Evolutionary conservation across 148 eudicot genomes (phyloP), one percentile per base, ranked within the genome.

Genomic region (Silene latifolia): DNA sequence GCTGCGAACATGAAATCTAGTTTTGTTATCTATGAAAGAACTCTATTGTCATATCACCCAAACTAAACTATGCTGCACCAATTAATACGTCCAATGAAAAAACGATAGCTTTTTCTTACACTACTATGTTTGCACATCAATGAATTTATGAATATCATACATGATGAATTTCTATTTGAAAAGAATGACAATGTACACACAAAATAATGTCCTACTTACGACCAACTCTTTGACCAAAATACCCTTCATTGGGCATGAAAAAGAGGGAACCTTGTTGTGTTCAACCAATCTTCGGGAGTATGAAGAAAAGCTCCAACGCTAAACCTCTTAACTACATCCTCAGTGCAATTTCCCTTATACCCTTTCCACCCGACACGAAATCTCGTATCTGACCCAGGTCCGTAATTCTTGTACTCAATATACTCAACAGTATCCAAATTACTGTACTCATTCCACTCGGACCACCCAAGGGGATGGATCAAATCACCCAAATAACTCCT

Each of bases 381-480:
- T 21, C 78, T 83, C 2, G 89, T 89, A 72, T 82, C 81, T 18
- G 93, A 81, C 1, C 96, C 93, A 4, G 96, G 96, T 25, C 96
- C 96, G 5, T 62, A 84, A 64, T 89, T 91, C 86, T 62, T 71
- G 74, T 74, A 87, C 83, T 88, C 96, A 1, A 87, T 63, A 66
- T 89, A 91, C 67, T 91, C 93, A 2, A 89, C 82, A 0, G 91
- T 91, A n/a, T 89, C 86, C 63, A 85, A 65, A 48, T 60, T 86
- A 72, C 86, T 86, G 61, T 83, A 86, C 68, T 72, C 9, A 53
- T 85, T 76, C 97, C 93, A 89, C 75, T 64, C 29, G n/a, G 82
- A 69, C 93, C 97, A 89, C 4, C 97, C 97, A 72, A 67, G 83
- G 0, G 86, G 88, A 78, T 89, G 80, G 24, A 89, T 84, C 73